phyloP scores from a whole-genome alignment of 768 basidiomycete species.

The Mycena epipterygia region DNA sequence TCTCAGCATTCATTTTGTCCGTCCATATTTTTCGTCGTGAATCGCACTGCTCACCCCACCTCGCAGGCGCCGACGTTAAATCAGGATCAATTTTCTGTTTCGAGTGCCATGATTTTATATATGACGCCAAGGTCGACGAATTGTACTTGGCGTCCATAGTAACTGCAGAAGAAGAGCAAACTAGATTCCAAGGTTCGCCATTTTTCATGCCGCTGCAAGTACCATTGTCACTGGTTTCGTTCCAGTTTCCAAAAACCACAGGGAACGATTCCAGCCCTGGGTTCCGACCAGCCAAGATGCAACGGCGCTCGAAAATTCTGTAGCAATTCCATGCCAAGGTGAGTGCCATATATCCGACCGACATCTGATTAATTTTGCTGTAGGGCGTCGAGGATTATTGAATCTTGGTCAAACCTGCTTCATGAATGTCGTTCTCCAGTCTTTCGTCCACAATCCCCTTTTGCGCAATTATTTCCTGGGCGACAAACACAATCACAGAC shows the following conservation, averaged over 20 bases:
- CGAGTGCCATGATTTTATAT: conserved; percentile 69
- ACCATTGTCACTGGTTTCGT: neutral
- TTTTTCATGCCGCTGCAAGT: neutral
- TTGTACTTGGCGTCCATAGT: conserved; percentile 30
- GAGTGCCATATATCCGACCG: conserved; percentile 40
- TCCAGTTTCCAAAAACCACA: conserved; percentile 32
- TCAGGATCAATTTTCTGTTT: conserved; percentile 70
- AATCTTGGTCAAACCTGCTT: conserved; percentile 97
- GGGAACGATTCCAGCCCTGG: conserved; percentile 68
- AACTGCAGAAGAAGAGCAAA: conserved; percentile 30
- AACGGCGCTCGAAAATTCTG: conserved; percentile 62
- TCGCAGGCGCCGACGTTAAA: conserved; percentile 66
- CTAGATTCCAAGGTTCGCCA: conserved; percentile 29
- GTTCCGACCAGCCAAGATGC: conserved; percentile 56
- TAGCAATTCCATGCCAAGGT: conserved; percentile 81
- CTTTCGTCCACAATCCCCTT: conserved; percentile 90
- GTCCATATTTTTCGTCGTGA: neutral
- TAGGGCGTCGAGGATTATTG: conserved; percentile 86
- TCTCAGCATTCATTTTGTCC: conserved; percentile 15
- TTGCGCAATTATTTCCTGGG: conserved; percentile 90
- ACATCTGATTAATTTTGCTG: neutral
- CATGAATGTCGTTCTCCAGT: conserved; percentile 92
- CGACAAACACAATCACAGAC: conserved; percentile 85
- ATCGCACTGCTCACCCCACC: neutral
- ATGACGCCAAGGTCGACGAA: conserved; percentile 56